These are phyloP conservation scores for Dimargaris xerosporica DNA, from an alignment of 192 early-diverging fungal species.

Conservation along the genomic window DNA sequence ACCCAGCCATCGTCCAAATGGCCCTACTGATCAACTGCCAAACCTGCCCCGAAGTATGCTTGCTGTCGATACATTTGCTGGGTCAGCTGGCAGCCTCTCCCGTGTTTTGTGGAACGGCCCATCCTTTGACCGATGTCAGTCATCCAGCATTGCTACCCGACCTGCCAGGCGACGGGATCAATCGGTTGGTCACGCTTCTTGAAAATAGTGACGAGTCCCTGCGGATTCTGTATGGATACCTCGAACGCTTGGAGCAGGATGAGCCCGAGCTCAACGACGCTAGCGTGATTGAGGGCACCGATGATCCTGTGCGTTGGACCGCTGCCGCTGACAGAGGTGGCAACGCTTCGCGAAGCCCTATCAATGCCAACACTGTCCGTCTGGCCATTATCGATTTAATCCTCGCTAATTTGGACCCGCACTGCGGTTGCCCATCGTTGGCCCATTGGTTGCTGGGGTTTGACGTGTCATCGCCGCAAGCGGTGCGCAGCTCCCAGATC, in stretches of 20 bases:
- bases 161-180: conserved; percentile 36
- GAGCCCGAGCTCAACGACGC: conserved; percentile 26
- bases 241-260: conserved; percentile 55
- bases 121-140: conserved; percentile 11
- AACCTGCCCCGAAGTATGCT: conserved; percentile 52
- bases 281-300: conserved; percentile 16
- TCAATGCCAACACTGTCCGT: conserved; percentile 42
- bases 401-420: conserved; percentile 46
- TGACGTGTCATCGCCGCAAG: conserved; percentile 27
- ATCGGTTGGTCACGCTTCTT: conserved; percentile 58
- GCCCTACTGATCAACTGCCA: conserved; percentile 53
- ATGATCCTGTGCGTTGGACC: conserved; percentile 20
- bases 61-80: conserved; percentile 54
- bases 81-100: conserved; percentile 53
- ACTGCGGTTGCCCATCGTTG: conserved; percentile 48
- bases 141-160: conserved; percentile 24
- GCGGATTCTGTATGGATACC: conserved; percentile 61
- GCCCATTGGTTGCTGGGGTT: conserved; percentile 88
- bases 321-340: neutral
- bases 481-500: conserved; percentile 22
- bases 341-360: neutral
- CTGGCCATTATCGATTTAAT: conserved; percentile 76
- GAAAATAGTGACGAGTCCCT: conserved; percentile 42
- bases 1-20: conserved; percentile 52
- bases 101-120: conserved; percentile 40